Base-by-base conservation (phyloP, 73 alveolate species). In the Paramecium bursaria region DNA sequence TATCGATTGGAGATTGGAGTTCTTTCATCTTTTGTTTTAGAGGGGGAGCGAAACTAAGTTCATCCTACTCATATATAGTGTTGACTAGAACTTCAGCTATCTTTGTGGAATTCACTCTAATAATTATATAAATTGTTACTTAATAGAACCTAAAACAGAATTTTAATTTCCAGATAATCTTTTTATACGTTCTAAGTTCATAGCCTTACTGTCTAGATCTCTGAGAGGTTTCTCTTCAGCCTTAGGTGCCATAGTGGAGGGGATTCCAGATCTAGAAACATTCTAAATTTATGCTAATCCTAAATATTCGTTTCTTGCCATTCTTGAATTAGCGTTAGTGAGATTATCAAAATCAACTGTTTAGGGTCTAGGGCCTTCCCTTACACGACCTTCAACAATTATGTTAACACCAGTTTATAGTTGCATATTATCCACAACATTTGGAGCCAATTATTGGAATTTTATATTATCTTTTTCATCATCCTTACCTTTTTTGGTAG, bases 231-330 rank as follows among this genome's bases (percentile, higher is more conserved):
- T 21, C 33, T 67, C 82, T 67, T 67, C 82, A 7, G 82, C 82
- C 21, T 67, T 67, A 9, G 44, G 46, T 17, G 9, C 15, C 21
- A 25, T 25, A 11, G 35, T 44, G 6, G 47, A 19, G 1, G 82
- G 44, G n/a, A n/a, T n/a, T 42, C 44, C 15, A 27, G 26, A 25
- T 25, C 35, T 42, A 67, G 53, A 33, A 19, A 46, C 30, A 67
- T 67, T 67, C 15, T 39, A 39, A 19, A 39, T 11, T 67, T 67
- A 42, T 15, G 82, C 44, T 4, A 67, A 13, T 1, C 60, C 33
- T 11, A 67, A 35, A 42, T 67, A 67, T 67, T 67, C 82, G 44
- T 67, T 67, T 19, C 82, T 67, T 2, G 33, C 61, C 82, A 67
- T 67, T 17, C 82, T 67, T 67, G 44, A 33, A 67, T 27, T 26